Evolutionary conservation across 139 green algal species (phyloP).

Genomic region (Astrephomene gubernaculifera): DNA sequence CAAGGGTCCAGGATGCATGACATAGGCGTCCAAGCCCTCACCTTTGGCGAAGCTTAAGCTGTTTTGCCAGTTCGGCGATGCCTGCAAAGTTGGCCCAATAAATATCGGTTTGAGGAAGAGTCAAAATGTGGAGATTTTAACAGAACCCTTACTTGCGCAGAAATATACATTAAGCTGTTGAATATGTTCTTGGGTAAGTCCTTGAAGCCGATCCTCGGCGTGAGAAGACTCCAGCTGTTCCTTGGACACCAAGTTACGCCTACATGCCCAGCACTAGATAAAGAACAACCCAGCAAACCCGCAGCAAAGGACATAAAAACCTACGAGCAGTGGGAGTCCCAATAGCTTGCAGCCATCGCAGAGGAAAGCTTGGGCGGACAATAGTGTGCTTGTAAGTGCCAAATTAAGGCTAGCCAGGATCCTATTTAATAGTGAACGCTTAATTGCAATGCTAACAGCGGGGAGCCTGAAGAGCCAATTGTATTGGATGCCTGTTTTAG

Average conservation of each 20-base stretch:
- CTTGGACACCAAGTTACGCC: conserved; percentile 57
- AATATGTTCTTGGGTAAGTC: conserved; percentile 64
- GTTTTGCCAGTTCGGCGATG: conserved; percentile 67
- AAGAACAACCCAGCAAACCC: not conserved
- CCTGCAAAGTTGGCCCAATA: conserved; percentile 40
- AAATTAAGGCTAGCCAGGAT: too few species aligned
- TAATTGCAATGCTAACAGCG: too few species aligned
- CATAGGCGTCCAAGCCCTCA: too few species aligned
- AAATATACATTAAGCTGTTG: conserved; percentile 70
- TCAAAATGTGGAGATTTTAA: too few species aligned
- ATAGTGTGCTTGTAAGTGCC: too few species aligned
- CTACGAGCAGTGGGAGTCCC: conserved; percentile 46
- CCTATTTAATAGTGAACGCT: too few species aligned
- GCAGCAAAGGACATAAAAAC: not conserved
- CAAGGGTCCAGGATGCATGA: too few species aligned
- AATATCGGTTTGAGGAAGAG: too few species aligned
- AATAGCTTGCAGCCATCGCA: conserved; percentile 40
- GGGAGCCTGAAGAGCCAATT: too few species aligned
- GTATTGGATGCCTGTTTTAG: too few species aligned
- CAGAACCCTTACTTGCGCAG: conserved; percentile 53
- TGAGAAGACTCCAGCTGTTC: conserved; percentile 56
- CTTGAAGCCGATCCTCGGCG: conserved; percentile 53
- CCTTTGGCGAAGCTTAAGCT: conserved; percentile 57
- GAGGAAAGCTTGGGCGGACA: too few species aligned
- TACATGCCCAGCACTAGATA: too few species aligned